These are phyloP conservation scores for Fusarium foetens DNA, from an alignment of 2,329 filamentous ascomycete genomes.

Conservation along the genomic window DNA sequence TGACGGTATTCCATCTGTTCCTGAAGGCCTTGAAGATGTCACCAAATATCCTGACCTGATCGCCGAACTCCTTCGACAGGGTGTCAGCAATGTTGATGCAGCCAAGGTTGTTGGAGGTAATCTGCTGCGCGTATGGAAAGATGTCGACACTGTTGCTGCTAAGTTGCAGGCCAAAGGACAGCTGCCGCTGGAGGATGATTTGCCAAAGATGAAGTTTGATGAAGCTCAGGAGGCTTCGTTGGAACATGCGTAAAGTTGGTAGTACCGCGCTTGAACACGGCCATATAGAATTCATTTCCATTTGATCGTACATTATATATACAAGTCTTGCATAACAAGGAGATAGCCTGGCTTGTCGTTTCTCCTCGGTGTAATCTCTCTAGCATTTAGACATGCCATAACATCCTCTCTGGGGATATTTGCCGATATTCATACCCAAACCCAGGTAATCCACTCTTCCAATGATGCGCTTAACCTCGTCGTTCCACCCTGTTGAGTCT, in stretches of 20 bases:
- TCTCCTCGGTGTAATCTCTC: slow-evolving; percentile 2
- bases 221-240: slow-evolving; percentile 2
- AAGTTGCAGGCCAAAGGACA: slow-evolving; percentile 69
- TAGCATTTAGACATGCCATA: neutral
- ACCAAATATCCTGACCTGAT: slow-evolving; percentile 84
- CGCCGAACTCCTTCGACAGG: slow-evolving; percentile 76
- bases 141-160: slow-evolving; percentile 77
- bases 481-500: slow-evolving; percentile 69
- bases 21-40: slow-evolving; percentile 84
- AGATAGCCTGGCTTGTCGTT: slow-evolving; percentile 13
- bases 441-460: neutral
- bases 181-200: slow-evolving; percentile 64
- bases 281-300: slow-evolving; percentile 25
- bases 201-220: slow-evolving; percentile 29
- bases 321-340: slow-evolving; percentile 47
- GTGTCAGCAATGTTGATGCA: slow-evolving; percentile 78
- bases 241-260: slow-evolving; percentile 1
- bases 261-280: neutral
- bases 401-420: neutral
- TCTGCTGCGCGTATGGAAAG: slow-evolving; percentile 83
- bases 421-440: neutral
- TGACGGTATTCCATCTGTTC: slow-evolving; percentile 76
- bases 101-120: slow-evolving; percentile 83
- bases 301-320: slow-evolving; percentile 47
- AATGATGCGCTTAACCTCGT: slow-evolving; percentile 37